These are phyloP conservation scores for Usnea hakonensis DNA, from an alignment of 495 filamentous ascomycete species.

Conservation along the genomic window DNA sequence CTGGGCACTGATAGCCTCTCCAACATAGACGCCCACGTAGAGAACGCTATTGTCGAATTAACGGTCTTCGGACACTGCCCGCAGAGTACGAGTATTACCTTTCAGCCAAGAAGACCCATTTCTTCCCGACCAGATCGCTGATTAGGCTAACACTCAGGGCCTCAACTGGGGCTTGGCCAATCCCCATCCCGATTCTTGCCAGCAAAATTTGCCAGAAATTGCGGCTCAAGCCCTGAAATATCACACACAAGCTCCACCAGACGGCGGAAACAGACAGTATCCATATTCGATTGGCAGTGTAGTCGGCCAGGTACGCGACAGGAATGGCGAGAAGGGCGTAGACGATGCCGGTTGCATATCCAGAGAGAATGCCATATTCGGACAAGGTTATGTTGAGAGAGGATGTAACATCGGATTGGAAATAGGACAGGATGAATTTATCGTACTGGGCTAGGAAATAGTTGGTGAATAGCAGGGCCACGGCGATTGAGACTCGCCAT, in stretches of 20 bases:
- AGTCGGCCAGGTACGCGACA: conserved; percentile 28
- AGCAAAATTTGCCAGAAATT: conserved; percentile 30
- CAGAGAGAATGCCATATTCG: conserved; percentile 27
- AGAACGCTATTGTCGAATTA: conserved; percentile 19
- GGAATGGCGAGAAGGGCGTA: conserved; percentile 29
- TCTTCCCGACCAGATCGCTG: conserved; percentile 26
- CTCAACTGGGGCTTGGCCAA: conserved; percentile 29
- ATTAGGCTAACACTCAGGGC: conserved; percentile 30
- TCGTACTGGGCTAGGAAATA: conserved; percentile 35
- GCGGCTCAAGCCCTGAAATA: conserved; percentile 28
- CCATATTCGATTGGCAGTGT: conserved; percentile 26
- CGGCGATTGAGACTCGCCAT: conserved; percentile 17
- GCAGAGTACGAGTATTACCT: conserved; percentile 11
- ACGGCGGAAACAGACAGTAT: conserved; percentile 23
- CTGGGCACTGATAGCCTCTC: conserved; percentile 28
- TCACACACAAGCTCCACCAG: conserved; percentile 31
- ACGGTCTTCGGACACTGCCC: background rate
- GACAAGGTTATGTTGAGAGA: conserved; percentile 20
- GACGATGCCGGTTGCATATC: conserved; percentile 32
- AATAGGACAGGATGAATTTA: conserved; percentile 34
- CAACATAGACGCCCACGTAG: conserved; percentile 31
- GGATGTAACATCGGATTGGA: conserved; percentile 22
- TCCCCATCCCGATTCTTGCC: conserved; percentile 30
- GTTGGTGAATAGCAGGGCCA: conserved; percentile 30
- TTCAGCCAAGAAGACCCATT: conserved; percentile 29